Conservation (phyloP, 441 rosid genomes). For the Brassica balearica region DNA sequence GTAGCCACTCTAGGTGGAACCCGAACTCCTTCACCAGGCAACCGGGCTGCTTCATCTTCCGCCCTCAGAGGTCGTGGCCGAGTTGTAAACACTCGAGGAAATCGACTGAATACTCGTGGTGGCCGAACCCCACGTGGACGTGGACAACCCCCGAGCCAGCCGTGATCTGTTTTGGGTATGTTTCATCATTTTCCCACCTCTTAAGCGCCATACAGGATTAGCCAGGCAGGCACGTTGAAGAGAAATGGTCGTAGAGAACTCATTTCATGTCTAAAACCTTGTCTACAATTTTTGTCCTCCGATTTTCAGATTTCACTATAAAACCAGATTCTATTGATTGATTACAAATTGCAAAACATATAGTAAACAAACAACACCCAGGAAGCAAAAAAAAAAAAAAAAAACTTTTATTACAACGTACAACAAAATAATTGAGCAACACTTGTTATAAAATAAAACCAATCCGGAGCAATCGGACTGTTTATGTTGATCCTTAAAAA, state of each 20-base stretch:
- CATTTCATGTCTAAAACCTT: neutral
- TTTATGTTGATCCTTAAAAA: conserved; percentile 29
- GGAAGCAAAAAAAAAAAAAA: conserved; percentile 2
- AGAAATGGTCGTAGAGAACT: conserved; percentile 16
- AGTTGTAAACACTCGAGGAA: conserved; percentile 27
- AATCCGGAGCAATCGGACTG: conserved; percentile 41
- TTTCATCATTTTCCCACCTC: neutral
- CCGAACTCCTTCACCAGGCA: conserved; percentile 33
- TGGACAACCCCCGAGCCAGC: conserved; percentile 59
- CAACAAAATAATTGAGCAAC: conserved; percentile 25
- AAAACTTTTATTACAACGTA: conserved; percentile 28
- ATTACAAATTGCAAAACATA: conserved; percentile 34
- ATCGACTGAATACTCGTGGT: conserved; percentile 44
- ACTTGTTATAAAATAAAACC: conserved; percentile 34
- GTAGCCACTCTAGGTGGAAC: conserved; percentile 57
- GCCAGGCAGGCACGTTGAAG: neutral
- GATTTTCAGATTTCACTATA: conserved; percentile 4
- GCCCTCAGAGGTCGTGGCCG: conserved; percentile 55
- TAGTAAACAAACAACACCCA: conserved; percentile 27
- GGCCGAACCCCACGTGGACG: conserved; percentile 61
- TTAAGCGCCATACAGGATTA: conserved; percentile 1
- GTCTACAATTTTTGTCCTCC: neutral
- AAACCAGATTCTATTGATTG: conserved; percentile 33
- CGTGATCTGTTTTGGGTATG: conserved; percentile 34
- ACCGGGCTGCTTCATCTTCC: conserved; percentile 31